phyloP scores from a whole-genome alignment of 805 yeast species.

The Wickerhamiella qilinensis region DNA sequence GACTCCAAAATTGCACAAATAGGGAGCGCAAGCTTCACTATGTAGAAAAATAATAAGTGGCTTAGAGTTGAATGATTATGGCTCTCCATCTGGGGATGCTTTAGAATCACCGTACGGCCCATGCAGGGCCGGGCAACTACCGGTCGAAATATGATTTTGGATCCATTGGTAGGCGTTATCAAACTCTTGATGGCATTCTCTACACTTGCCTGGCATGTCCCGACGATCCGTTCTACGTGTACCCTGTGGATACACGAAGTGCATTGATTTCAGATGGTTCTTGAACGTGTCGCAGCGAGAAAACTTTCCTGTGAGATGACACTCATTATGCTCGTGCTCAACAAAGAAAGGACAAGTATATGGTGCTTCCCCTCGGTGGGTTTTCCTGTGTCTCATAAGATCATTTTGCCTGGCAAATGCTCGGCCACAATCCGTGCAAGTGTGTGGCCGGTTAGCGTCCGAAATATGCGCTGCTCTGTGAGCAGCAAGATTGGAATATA shows the following conservation, averaged over 20 bases:
- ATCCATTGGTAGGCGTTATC: constrained; percentile 69
- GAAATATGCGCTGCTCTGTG: constrained; percentile 66
- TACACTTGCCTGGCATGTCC: constrained; percentile 57
- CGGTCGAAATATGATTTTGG: constrained; percentile 44
- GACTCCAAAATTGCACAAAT: too few relatives aligned
- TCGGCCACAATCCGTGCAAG: constrained; percentile 61
- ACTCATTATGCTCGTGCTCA: constrained; percentile 16
- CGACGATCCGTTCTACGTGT: constrained; percentile 63
- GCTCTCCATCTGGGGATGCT: too few relatives aligned
- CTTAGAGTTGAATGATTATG: too few relatives aligned
- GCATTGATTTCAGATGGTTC: constrained; percentile 79
- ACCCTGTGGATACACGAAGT: constrained; percentile 56
- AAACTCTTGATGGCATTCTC: constrained; percentile 55
- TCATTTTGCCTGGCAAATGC: constrained; percentile 86
- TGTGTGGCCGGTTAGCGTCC: constrained; percentile 58
- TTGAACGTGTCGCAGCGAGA: constrained; percentile 84
- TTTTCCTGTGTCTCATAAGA: constrained; percentile 65
- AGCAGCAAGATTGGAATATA: constrained; percentile 66
- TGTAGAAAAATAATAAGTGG: too few relatives aligned
- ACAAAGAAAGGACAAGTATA: constrained; percentile 65
- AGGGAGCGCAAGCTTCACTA: too few relatives aligned
- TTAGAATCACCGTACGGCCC: too few relatives aligned
- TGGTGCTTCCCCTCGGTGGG: constrained; percentile 68
- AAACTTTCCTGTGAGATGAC: constrained; percentile 75
- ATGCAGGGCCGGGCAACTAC: constrained; percentile 11